These are phyloP conservation scores for Caryopteris hybrid DNA, from an alignment of 305 asterid species.

Conservation along the genomic window DNA sequence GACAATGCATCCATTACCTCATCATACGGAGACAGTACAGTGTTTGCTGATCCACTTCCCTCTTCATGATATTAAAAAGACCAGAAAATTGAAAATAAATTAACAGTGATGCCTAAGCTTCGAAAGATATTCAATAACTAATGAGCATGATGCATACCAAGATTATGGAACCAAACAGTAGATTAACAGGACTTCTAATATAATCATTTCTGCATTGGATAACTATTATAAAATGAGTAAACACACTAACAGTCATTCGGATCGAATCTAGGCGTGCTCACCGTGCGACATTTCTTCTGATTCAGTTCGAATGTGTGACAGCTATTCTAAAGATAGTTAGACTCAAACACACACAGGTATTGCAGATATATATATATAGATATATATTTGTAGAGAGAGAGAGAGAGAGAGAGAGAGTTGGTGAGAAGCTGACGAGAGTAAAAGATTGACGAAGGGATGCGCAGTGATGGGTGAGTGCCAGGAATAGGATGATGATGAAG, in stretches of 20 bases:
- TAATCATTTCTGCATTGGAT: not conserved
- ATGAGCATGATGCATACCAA: not conserved
- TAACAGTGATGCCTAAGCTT: constrained; percentile 4
- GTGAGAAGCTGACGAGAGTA: not conserved
- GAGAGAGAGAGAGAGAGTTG: not conserved
- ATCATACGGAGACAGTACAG: constrained; percentile 45
- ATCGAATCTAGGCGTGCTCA: constrained; percentile 7
- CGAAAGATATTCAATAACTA: not conserved
- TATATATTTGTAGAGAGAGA: not conserved
- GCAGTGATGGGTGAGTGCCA: constrained; percentile 25
- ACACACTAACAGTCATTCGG: not conserved
- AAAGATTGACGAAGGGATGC: constrained; percentile 7
- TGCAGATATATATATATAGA: no score
- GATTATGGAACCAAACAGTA: not conserved
- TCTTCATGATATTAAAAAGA: constrained; percentile 14
- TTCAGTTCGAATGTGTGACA: not conserved
- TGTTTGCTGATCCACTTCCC: constrained; percentile 31
- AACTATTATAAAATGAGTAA: not conserved
- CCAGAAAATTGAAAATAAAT: not conserved
- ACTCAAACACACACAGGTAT: not conserved
- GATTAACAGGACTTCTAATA: not conserved
- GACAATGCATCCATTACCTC: constrained; percentile 92
- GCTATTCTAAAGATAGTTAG: not conserved
- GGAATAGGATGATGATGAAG: not conserved
- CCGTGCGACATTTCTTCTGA: constrained; percentile 32